Conservation (phyloP, 768 basidiomycete genomes). For the Epithele typhae region DNA sequence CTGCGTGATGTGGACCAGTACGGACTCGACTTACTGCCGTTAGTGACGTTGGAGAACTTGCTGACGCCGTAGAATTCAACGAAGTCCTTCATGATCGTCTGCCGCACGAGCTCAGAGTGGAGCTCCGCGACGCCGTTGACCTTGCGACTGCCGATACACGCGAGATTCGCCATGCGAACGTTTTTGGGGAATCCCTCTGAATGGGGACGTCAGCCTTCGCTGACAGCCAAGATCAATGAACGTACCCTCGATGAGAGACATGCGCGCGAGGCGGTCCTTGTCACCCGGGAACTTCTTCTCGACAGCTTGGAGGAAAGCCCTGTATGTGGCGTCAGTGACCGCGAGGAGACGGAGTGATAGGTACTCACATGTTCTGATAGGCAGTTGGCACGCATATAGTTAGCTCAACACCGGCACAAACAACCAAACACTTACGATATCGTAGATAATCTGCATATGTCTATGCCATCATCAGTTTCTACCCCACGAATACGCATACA, state of each 20-base stretch:
- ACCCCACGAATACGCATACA: not conserved
- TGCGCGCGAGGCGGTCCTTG: slow-evolving; percentile 69
- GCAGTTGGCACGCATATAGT: not conserved
- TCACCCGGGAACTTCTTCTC: slow-evolving; percentile 90
- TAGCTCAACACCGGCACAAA: not conserved
- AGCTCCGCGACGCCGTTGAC: slow-evolving; percentile 97
- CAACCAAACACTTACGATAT: slow-evolving; percentile 68
- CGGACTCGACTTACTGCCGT: slow-evolving; percentile 64
- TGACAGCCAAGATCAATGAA: not conserved
- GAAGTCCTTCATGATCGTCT: slow-evolving; percentile 85
- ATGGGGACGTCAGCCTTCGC: too few relatives aligned
- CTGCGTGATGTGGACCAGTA: too few relatives aligned
- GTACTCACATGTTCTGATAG: slow-evolving; percentile 46
- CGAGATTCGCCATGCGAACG: slow-evolving; percentile 88
- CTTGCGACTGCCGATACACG: slow-evolving; percentile 81
- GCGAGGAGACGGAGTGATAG: not conserved
- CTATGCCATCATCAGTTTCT: slow-evolving; percentile 21
- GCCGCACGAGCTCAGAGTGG: slow-evolving; percentile 84
- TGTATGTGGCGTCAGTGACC: slow-evolving; percentile 21
- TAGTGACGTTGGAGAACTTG: slow-evolving; percentile 93
- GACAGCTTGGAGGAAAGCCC: slow-evolving; percentile 76
- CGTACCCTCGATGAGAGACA: slow-evolving; percentile 89
- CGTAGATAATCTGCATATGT: slow-evolving; percentile 90
- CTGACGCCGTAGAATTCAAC: slow-evolving; percentile 87
- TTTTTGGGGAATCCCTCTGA: slow-evolving; percentile 83